Percentiles rank a stretch among this genome's conserved stretches.
Conservation (phyloP, 2,329 filamentous ascomycete genomes). For the Fusarium mexicanum region DNA sequence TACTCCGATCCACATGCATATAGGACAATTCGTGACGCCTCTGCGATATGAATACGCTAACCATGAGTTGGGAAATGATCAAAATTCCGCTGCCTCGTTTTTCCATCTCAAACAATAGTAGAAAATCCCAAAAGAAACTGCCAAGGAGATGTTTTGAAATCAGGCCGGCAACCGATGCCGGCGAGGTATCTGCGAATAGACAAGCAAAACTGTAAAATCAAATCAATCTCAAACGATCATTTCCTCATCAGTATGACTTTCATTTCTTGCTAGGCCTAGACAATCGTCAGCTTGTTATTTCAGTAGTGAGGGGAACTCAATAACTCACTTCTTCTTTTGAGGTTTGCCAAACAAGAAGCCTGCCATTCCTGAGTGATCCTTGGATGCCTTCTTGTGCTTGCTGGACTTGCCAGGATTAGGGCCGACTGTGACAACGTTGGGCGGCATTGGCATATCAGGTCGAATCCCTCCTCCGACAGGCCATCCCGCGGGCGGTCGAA, state of each 20-base stretch:
- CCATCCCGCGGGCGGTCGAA: slow-evolving; percentile 39
- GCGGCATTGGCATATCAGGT: slow-evolving; percentile 13
- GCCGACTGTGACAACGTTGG: slow-evolving; percentile 39
- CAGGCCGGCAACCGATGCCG: slow-evolving; percentile 32
- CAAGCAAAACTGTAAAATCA: slow-evolving; percentile 32
- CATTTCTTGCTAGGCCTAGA: slow-evolving; percentile 40
- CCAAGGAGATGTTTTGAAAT: slow-evolving; percentile 27
- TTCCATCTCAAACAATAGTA: slow-evolving; percentile 20
- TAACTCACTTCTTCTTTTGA: slow-evolving; percentile 46
- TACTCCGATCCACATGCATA: slow-evolving; percentile 46
- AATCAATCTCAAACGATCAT: slow-evolving; percentile 33
- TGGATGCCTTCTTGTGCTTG: slow-evolving; percentile 40
- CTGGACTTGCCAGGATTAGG: slow-evolving; percentile 26
- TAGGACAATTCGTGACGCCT: slow-evolving; percentile 40
- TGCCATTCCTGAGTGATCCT: slow-evolving; percentile 27
- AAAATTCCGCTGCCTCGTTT: slow-evolving; percentile 31
- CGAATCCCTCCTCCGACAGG: neutral
- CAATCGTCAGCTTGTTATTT: slow-evolving; percentile 6
- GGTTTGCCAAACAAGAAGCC: slow-evolving; percentile 45
- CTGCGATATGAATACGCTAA: slow-evolving; percentile 39
- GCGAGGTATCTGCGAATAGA: slow-evolving; percentile 42
- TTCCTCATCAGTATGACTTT: slow-evolving; percentile 26
- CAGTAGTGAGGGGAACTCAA: no score
- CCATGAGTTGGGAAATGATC: slow-evolving; percentile 31
- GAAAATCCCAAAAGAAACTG: slow-evolving; percentile 14